Conservation (phyloP, 2,329 filamentous ascomycete genomes). For the Colletotrichum euphorbiae region DNA sequence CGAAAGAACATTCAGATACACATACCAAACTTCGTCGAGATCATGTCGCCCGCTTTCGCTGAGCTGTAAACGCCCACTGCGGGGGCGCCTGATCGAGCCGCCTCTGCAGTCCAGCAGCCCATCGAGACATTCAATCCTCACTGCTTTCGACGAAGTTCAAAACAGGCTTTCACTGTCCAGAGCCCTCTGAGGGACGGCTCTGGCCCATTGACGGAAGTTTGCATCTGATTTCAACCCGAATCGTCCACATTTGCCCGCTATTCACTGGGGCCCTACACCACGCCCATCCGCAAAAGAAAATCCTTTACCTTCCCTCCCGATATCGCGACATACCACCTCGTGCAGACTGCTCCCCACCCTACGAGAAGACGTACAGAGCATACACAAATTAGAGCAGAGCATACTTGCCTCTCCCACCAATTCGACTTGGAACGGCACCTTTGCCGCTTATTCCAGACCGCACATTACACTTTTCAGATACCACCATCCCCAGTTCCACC, state of each 20-base stretch:
- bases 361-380: neutral
- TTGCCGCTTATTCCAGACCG: slow-evolving; percentile 22
- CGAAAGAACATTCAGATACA: slow-evolving; percentile 48
- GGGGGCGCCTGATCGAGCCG: slow-evolving; percentile 60
- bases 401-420: neutral
- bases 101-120: slow-evolving; percentile 89
- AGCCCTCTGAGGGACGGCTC: slow-evolving; percentile 48
- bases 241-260: slow-evolving; percentile 28
- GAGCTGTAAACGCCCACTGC: slow-evolving; percentile 93
- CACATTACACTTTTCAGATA: slow-evolving; percentile 42
- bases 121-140: slow-evolving; percentile 72
- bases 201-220: slow-evolving; percentile 53
- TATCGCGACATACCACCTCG: slow-evolving; percentile 6
- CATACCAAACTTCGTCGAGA: slow-evolving; percentile 76
- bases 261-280: slow-evolving; percentile 28
- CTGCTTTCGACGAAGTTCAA: slow-evolving; percentile 73
- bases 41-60: slow-evolving; percentile 80
- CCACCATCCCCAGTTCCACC: slow-evolving; percentile 18
- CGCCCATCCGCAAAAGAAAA: slow-evolving; percentile 28
- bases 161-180: slow-evolving; percentile 63
- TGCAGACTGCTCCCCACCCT: neutral
- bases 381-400: neutral
- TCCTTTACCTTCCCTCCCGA: slow-evolving; percentile 8
- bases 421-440: neutral
- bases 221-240: slow-evolving; percentile 47